These are phyloP conservation scores for Onygena corvina DNA, from an alignment of 2,329 filamentous ascomycete genomes.

Conservation along the genomic window DNA sequence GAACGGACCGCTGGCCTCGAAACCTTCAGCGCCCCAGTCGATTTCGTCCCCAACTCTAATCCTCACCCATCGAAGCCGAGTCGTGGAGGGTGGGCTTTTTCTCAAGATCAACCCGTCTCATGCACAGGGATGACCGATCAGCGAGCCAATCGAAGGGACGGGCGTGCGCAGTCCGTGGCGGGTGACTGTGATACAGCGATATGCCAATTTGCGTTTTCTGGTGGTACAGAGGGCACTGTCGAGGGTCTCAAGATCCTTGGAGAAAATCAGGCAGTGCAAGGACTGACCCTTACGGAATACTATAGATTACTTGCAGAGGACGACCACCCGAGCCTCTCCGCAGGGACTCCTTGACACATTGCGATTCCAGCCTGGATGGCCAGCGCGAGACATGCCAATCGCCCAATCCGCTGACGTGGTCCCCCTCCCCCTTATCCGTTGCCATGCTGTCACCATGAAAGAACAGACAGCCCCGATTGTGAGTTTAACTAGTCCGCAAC, in stretches of 20 bases:
- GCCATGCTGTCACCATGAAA: background rate
- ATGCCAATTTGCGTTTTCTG: background rate
- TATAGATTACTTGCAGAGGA: background rate
- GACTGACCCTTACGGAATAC: background rate
- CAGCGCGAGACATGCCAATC: background rate
- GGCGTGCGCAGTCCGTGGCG: background rate
- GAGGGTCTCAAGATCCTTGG: background rate
- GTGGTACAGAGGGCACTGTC: background rate
- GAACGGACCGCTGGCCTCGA: background rate
- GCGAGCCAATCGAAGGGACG: background rate
- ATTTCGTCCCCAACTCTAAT: background rate
- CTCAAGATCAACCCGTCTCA: conserved; percentile 1
- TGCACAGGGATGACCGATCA: background rate
- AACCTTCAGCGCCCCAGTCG: background rate
- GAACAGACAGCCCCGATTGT: background rate
- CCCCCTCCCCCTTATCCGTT: background rate
- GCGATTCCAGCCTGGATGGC: background rate
- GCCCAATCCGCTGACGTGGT: too few species aligned
- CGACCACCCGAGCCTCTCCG: background rate
- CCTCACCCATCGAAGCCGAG: conserved; percentile 2
- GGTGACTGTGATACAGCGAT: conserved; percentile 3
- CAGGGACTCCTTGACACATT: background rate
- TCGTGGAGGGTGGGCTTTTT: conserved; percentile 3
- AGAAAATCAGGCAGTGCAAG: background rate
- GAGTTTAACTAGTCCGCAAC: too few species aligned